Evolutionary conservation across 441 rosid genomes (phyloP).

Genomic region (Pelargonium cotyledonis): DNA sequence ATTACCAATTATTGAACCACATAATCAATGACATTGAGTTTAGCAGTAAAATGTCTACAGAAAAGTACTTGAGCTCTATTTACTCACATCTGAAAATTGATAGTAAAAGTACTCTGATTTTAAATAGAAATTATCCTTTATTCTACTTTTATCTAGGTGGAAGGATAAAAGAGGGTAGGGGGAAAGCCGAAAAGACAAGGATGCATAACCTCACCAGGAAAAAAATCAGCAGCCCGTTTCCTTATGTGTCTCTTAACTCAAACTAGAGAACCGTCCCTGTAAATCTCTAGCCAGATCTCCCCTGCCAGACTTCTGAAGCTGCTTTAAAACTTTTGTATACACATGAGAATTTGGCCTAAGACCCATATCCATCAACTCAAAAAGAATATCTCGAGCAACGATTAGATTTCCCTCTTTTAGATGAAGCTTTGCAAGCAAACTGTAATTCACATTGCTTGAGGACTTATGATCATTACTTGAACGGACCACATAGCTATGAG

Average conservation of each 20-base stretch:
- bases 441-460: constrained; percentile 31
- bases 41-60: too few species aligned
- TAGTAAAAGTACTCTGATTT: too few species aligned
- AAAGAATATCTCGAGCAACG: constrained; percentile 35
- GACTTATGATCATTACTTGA: constrained; percentile 23
- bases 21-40: too few species aligned
- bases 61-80: too few species aligned
- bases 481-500: constrained; percentile 33
- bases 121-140: too few species aligned
- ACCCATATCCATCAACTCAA: constrained; percentile 47
- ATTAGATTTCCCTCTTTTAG: constrained; percentile 30
- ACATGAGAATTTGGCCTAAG: constrained; percentile 34
- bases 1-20: too few species aligned
- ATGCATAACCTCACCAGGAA: not conserved
- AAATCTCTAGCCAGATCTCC: constrained; percentile 31
- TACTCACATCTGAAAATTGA: too few species aligned
- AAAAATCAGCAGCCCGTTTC: not conserved
- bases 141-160: too few species aligned
- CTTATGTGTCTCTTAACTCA: constrained; percentile 15
- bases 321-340: constrained; percentile 28
- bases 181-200: not conserved
- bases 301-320: constrained; percentile 30
- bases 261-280: constrained; percentile 21
- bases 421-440: constrained; percentile 45
- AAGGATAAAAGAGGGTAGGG: too few species aligned